Conservation (phyloP, 805 yeast genomes). For the Schizosaccharomyces lindneri region DNA sequence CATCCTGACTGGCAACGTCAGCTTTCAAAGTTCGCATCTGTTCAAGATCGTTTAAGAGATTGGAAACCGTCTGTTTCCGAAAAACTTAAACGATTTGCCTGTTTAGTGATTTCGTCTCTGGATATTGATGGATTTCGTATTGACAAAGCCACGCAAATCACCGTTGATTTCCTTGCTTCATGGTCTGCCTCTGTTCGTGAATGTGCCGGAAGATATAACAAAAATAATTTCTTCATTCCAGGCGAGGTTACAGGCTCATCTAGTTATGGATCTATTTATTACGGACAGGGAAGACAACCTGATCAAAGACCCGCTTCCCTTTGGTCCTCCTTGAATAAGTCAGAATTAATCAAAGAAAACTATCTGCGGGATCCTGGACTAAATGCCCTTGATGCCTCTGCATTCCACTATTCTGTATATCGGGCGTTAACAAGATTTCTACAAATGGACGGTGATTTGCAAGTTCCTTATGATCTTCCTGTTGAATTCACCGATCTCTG, state of each 20-base stretch:
- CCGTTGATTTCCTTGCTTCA: not conserved
- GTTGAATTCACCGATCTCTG: not conserved
- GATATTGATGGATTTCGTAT: slow-evolving; percentile 2
- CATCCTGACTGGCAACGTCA: slow-evolving; percentile 1
- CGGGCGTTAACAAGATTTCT: not conserved
- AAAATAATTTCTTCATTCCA: not conserved
- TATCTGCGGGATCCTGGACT: not conserved
- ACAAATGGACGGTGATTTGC: not conserved
- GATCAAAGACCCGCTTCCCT: not conserved
- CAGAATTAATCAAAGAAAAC: not conserved
- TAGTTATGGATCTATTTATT: not conserved
- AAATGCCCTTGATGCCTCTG: not conserved
- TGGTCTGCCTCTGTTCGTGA: not conserved
- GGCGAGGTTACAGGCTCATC: slow-evolving; percentile 1
- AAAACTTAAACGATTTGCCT: not conserved
- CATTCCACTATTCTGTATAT: slow-evolving; percentile 1
- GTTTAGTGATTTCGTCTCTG: not conserved
- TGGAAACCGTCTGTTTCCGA: slow-evolving; percentile 1
- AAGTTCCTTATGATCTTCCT: not conserved
- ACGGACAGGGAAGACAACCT: slow-evolving; percentile 2
- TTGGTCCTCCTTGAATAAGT: not conserved
- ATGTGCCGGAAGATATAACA: not conserved
- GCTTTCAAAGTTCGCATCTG: slow-evolving; percentile 2
- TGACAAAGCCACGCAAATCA: slow-evolving; percentile 1
- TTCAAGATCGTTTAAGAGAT: slow-evolving; percentile 2